phyloP scores from a whole-genome alignment of 2,329 filamentous ascomycete species.

The Hypoxylon sp. region DNA sequence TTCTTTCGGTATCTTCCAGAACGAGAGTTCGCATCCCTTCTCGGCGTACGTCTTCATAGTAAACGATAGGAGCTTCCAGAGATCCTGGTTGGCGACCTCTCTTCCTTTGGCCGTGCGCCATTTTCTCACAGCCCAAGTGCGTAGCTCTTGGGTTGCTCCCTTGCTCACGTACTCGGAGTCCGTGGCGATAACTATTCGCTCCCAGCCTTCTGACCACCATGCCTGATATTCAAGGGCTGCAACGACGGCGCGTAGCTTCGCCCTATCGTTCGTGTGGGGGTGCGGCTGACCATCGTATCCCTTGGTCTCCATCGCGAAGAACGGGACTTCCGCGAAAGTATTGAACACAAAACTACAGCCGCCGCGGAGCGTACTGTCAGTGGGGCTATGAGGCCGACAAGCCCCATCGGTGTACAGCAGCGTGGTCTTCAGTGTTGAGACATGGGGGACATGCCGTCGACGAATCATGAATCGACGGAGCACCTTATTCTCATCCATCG shows the following conservation, averaged over 20 bases:
- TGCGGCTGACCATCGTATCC: no score
- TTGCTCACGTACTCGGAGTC: no score
- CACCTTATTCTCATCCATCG: neutral
- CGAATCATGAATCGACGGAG: constrained; percentile 18
- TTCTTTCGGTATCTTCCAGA: constrained; percentile 3
- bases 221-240: no score
- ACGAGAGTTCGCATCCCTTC: constrained; percentile 15
- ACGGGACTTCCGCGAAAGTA: neutral
- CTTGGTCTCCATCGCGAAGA: no score
- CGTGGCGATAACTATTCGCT: no score
- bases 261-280: no score
- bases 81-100: no score
- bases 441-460: constrained; percentile 11
- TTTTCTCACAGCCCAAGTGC: no score
- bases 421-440: constrained; percentile 9
- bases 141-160: no score
- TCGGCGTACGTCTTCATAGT: constrained; percentile 3
- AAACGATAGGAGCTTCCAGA: constrained; percentile 1
- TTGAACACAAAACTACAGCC: constrained; percentile 17
- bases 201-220: no score
- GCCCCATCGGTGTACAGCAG: constrained; percentile 19
- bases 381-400: constrained; percentile 5
- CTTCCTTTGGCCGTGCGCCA: no score
- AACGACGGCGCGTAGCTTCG: no score
- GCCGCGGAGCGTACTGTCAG: neutral